Percentiles rank a stretch among this genome's conserved stretches.
phyloP scores from a whole-genome alignment of 768 basidiomycete species.

The Termitomyces heimii region DNA sequence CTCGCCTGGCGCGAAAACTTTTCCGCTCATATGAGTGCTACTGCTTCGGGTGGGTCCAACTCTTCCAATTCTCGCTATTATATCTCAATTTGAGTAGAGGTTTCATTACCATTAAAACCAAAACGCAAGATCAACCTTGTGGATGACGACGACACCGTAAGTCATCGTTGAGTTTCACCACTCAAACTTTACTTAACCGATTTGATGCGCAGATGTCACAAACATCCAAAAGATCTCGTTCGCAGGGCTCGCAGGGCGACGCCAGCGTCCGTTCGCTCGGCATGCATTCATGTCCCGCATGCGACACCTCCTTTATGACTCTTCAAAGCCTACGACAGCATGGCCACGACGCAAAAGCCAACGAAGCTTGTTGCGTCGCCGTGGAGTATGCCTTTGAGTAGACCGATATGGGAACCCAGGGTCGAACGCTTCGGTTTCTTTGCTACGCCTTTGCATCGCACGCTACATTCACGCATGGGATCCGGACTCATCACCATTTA shows the following conservation, averaged over 20 bases:
- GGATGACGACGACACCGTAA: conserved; percentile 35
- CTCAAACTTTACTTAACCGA: conserved; percentile 5
- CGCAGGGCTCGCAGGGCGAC: conserved; percentile 25
- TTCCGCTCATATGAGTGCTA: conserved; percentile 34
- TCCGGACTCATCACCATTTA: conserved; percentile 8
- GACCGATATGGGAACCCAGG: background rate
- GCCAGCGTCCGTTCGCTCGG: conserved; percentile 34
- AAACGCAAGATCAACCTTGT: conserved; percentile 48
- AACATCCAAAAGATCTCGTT: conserved; percentile 53
- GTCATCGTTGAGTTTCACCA: conserved; percentile 11
- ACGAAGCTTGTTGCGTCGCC: conserved; percentile 67
- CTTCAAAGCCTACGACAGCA: conserved; percentile 57
- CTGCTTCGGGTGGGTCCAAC: conserved; percentile 32
- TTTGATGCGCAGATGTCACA: conserved; percentile 36
- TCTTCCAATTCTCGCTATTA: background rate
- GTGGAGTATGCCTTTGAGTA: conserved; percentile 70
- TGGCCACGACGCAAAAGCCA: conserved; percentile 43
- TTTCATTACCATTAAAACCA: conserved; percentile 28
- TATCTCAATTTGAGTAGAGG: conserved; percentile 15
- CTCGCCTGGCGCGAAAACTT: conserved; percentile 65
- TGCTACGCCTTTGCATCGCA: conserved; percentile 3
- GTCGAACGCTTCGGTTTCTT: conserved; percentile 4
- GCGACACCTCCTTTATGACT: conserved; percentile 61
- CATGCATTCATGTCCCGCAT: conserved; percentile 67
- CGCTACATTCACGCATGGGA: conserved; percentile 4